Evolutionary conservation across 306 rosid species (phyloP).

Genomic region (Citrullus amarus): DNA sequence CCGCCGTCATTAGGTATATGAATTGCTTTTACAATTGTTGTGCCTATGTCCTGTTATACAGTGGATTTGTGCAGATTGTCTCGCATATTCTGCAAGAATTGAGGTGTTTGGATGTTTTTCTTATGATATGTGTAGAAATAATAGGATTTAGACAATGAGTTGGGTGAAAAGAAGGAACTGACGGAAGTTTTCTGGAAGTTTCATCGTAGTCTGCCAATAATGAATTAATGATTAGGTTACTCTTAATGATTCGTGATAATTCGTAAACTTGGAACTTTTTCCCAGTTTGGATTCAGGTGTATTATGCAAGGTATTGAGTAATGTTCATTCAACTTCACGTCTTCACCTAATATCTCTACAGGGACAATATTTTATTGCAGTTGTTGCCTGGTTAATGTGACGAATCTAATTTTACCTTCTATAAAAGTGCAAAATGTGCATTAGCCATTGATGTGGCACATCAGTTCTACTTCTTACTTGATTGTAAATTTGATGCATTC

Average conservation of each 20-base stretch:
- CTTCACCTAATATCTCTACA: background rate
- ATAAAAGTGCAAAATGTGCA: background rate
- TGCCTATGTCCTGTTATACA: background rate
- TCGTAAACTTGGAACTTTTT: background rate
- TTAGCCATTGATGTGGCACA: background rate
- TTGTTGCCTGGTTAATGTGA: background rate
- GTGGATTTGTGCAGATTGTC: background rate
- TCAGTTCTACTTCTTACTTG: background rate
- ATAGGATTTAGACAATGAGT: background rate
- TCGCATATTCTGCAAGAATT: background rate
- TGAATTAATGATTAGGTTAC: background rate
- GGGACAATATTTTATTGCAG: background rate
- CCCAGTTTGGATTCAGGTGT: background rate
- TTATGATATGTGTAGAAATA: background rate
- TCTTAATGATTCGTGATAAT: background rate
- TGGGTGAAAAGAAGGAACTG: background rate
- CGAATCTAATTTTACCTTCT: background rate
- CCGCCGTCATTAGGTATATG: conserved; percentile 78
- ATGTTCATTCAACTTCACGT: background rate
- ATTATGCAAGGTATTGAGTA: background rate
- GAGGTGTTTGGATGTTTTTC: background rate
- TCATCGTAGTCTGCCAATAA: background rate
- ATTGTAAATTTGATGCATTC: background rate
- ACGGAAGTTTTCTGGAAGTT: background rate
- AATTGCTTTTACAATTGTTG: conserved; percentile 11